Base-by-base conservation (phyloP, 352 stramenopile genomes). In the Globisporangium recalcitrans region DNA sequence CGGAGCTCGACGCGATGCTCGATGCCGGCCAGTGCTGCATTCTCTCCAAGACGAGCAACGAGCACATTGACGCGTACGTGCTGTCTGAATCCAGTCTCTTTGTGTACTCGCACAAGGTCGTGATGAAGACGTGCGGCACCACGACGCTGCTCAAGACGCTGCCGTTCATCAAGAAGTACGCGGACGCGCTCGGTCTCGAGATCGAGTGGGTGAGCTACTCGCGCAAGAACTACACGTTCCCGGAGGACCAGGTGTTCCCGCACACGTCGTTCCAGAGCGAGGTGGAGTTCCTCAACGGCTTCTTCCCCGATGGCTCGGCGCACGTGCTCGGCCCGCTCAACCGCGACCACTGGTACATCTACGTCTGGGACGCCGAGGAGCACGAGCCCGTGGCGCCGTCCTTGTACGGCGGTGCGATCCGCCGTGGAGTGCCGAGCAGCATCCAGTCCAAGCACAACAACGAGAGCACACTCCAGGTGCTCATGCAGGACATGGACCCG, bases 81-180 rank as follows among this genome's bases (percentile, higher is more conserved):
- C 71, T 98, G 44, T 97, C 87, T n/a, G 95, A 98, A 75, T 98
- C 91, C 47, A 98, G 90, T 29, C 89, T 99, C 58, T 99, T 99
- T 72, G 90, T 99, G 29, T 99, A 99, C 74, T 85, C 95, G 8
- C 93, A 98, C 87, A 99, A 99, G 77, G 77, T 99, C 44, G 95
- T 99, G 24, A 94, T 99, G 67, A 99, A 99, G 83, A 99, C 98
- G 36, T 99, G 98, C 77, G 98, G 98, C 52, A 99, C 97, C 6
- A 99, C 97, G 13, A 99, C 97, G 53, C 86, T 99, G 53, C 85
- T 99, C 42, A 91, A 96, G 65, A 94, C 79, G 65, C 71, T 98
- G 58, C 81, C 82, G 16, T 90, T 88, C 52, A 80, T 98, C 56
- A 77, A 96, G 56, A 77, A 92, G 49, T 90, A 84, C 58, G 78